Evolutionary conservation across 257 asterid species (phyloP), one percentile per base, ranked within the genome.

Genomic region (Echium plantagineum): DNA sequence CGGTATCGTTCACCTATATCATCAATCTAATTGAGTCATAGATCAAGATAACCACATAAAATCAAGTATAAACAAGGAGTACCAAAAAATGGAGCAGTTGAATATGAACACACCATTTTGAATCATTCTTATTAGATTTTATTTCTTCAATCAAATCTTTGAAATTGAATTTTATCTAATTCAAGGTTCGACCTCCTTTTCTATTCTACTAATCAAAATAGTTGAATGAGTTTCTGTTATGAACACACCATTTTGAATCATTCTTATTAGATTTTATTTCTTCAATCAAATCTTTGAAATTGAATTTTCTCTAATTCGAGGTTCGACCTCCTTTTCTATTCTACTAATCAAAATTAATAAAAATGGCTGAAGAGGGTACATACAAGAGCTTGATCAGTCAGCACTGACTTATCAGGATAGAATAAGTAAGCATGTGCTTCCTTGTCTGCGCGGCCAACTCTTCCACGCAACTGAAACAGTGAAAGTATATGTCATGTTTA

Each of bases 361-460:
- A 35, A 35, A 7, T 8, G 47, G 15, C 26, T 2, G 1, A 8
- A 3, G 1, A 35, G 47, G 5, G 47, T 35, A 78, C 98, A 55
- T 85, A 90, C 98, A 63, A 79, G 90, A 62, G 98, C 98, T 66
- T 75, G 80, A 55, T 90, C 94, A 74, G 98, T 80, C 67, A 90
- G 95, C 66, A 90, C 70, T 7, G 95, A 83, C 80, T 90, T 90
- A 61, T 90, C 95, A 61, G 91, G 91, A 75, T 85, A 90, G 73
- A 87, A 90, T 74, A 90, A 77, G 78, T 72, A 79, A 55, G 98
- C 98, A 75, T 87, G 86, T 68, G 98, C 98, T 84, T 90, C 98
- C 77, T 87, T 90, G 76, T 90, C 96, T 51, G 98, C 95, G 67
- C 96, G 90, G 71, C 98, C 98, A 63, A 90, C 96, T 71, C 98